phyloP scores from a whole-genome alignment of 2,329 filamentous ascomycete genomes.

The Trichoderma arundinaceum region DNA sequence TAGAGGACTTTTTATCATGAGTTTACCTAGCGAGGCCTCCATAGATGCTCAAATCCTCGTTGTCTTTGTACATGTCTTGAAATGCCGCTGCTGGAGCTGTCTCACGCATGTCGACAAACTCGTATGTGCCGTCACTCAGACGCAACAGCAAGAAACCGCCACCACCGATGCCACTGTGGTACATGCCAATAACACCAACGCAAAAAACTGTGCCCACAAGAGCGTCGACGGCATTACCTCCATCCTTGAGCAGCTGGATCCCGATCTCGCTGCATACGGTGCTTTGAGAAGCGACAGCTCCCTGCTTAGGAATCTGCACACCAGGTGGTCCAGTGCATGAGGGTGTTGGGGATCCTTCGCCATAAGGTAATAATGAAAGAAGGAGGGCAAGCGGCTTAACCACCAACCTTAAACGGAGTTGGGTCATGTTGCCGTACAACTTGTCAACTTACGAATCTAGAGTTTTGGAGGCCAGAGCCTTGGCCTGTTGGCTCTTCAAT shows the following conservation, averaged over 20 bases:
- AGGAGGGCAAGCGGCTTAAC: not conserved
- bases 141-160: constrained; percentile 81
- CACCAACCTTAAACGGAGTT: constrained; percentile 11
- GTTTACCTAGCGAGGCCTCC: constrained; percentile 75
- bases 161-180: constrained; percentile 74
- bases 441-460: not conserved
- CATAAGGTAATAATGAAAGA: constrained; percentile 8
- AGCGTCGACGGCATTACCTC: constrained; percentile 71
- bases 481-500: not conserved
- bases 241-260: constrained; percentile 59
- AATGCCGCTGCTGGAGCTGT: constrained; percentile 79
- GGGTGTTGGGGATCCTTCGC: constrained; percentile 14
- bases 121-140: constrained; percentile 68
- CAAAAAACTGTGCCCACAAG: constrained; percentile 69
- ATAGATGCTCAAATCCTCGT: constrained; percentile 65
- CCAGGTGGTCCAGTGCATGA: constrained; percentile 9
- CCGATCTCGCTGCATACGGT: constrained; percentile 65
- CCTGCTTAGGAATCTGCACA: constrained; percentile 43
- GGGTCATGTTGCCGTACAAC: constrained; percentile 12
- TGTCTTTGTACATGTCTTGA: constrained; percentile 80
- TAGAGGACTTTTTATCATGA: constrained; percentile 28
- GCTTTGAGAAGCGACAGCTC: constrained; percentile 67
- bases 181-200: constrained; percentile 68
- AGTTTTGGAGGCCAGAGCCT: too few relatives aligned
- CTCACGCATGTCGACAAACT: constrained; percentile 85